Evolutionary conservation across 805 yeast species (phyloP), one percentile per base, ranked within the genome.

Genomic region (Metschnikowia cubensis): DNA sequence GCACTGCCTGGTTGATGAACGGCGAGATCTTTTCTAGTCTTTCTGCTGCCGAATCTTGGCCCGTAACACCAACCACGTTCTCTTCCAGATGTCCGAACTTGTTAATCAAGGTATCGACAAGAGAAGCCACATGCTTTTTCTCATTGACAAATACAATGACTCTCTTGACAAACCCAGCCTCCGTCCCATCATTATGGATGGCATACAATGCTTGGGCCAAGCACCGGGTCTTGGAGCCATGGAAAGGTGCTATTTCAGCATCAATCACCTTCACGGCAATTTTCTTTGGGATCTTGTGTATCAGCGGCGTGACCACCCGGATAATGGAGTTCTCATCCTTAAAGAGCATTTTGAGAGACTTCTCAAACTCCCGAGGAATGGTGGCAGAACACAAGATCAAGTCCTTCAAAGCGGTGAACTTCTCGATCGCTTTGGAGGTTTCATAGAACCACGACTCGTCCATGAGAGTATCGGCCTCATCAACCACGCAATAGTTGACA

Each of bases 381-480:
- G 99, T 92, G 0, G 98, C 98, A 1, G 96, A 85, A 51, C 92
- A 88, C 57, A 92, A 80, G 0, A 91, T 76, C 20, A 89, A 65
- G 53, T 88, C 86, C 42, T 73, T 75, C 37, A 86, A 68, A 51
- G 79, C 77, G 3, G 68, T 59, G 17, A 80, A 73, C 69, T 83
- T 74, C 44, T 66, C 72, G 13, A 89, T 68, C 1, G 81, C 78
- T 2, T 71, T 65, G 53, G 81, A 76, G 2, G 96, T 87, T 44
- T 81, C 83, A 22, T 76, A 76, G 10, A 83, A 66, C 77, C 90
- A 91, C 0, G 94, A 84, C 47, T 81, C 79, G 63, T 91, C 96
- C 82, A 91, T 77, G 49, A 92, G 70, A 0, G 96, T 87, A 67
- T 92, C 99, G 0, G 99, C 98, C 66, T 92, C 99, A 64, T 92